Base-by-base conservation (phyloP, 495 filamentous ascomycete genomes). In the Xylaria curta region DNA sequence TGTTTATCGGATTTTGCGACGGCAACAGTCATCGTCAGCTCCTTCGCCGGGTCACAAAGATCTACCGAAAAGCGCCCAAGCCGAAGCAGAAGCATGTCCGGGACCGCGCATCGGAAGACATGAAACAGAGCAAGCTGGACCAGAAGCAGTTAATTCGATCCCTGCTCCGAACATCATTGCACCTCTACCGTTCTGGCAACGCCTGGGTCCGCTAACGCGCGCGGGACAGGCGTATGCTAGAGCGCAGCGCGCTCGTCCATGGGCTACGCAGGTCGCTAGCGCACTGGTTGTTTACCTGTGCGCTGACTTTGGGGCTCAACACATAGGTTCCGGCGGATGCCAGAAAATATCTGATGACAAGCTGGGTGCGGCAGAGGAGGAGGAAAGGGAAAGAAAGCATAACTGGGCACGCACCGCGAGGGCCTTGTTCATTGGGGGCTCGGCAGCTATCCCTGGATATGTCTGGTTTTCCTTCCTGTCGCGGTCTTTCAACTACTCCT, bases 401-500 rank as follows among this genome's bases (percentile, higher is more conserved):
- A 91, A 93, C 75, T 89, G 91, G 10, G 83, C 80, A 69, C 85
- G 93, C 69, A 96, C 93, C 13, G 78, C 87, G 64, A 83, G 94
- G 65, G 89, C 93, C 71, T 75, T 97, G 79, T 76, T 88, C 15
- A 94, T 97, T 74, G 94, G 94, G 9, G 86, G 84, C 1, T 84
- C 89, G 66, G 85, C 86, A 63, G 89, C 91, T 54, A 92, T 97
- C 68, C 95, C 95, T 13, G 86, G 86, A 62, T 97, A 94, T 80
- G 85, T 89, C 47, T 98, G 94, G 93, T 96, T 97, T 82, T 84
- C 93, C 73, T 97, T 89, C 80, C 88, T 97, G 17, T 89, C 91
- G 33, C 85, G 89, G 46, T 85, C 89, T 78, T 96, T 97, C 85
- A 97, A 97, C 83, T 95, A 91, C 78, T 46, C 89, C 19, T 93